Evolutionary conservation across 108 stramenopile species (phyloP).

Genomic region (Skeletonema costatum): DNA sequence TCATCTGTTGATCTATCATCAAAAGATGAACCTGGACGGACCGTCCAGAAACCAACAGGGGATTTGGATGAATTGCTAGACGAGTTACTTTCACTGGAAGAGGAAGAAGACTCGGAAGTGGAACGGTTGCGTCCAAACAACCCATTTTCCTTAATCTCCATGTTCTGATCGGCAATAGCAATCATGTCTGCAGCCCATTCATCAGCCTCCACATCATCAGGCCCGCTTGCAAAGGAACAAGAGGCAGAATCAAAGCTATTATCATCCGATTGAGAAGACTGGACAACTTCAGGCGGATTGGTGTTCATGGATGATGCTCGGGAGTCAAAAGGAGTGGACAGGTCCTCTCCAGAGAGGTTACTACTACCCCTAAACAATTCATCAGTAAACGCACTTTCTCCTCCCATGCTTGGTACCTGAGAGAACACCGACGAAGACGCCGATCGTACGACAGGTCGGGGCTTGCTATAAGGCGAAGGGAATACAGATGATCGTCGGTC

Average conservation of each 20-base stretch:
- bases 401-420: conserved; percentile 18
- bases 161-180: conserved; percentile 45
- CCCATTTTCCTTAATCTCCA: conserved; percentile 29
- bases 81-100: conserved; percentile 12
- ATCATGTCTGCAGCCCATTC: conserved; percentile 84
- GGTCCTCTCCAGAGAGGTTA: not conserved
- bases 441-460: conserved; percentile 38
- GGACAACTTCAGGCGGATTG: conserved; percentile 46
- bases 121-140: conserved; percentile 27
- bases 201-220: conserved; percentile 67
- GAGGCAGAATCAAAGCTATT: conserved; percentile 53
- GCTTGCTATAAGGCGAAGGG: conserved; percentile 9
- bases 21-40: conserved; percentile 51
- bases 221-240: conserved; percentile 34
- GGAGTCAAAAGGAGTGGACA: not conserved
- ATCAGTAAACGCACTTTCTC: conserved; percentile 38
- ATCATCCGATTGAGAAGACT: conserved; percentile 75
- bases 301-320: conserved; percentile 8
- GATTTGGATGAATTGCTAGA: conserved; percentile 35
- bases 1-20: conserved; percentile 10
- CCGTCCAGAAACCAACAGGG: conserved; percentile 54
- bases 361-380: conserved; percentile 23
- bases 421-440: conserved; percentile 44
- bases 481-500: conserved; percentile 5
- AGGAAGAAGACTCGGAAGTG: conserved; percentile 35